These are phyloP conservation scores for Candida jianshihensis DNA, from an alignment of 805 yeast species.

Conservation along the genomic window DNA sequence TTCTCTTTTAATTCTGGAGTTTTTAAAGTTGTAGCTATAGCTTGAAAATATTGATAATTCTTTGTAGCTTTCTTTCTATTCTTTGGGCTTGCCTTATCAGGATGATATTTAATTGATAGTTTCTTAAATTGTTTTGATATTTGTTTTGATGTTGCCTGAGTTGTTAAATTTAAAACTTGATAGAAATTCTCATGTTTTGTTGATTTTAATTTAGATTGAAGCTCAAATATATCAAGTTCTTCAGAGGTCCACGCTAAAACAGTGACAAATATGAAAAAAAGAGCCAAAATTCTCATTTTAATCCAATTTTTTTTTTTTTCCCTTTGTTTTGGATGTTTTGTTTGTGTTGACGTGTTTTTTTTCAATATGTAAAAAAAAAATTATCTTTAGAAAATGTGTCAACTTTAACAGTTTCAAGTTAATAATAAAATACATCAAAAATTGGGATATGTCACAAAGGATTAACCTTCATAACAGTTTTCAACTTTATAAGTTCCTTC, in stretches of 20 bases:
- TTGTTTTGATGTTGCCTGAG: conserved; percentile 37
- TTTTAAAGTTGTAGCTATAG: conserved; percentile 69
- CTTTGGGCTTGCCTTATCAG: conserved; percentile 58
- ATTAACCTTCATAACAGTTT: conserved; percentile 13
- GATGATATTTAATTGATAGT: conserved; percentile 69
- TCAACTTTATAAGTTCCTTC: conserved; percentile 5
- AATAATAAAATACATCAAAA: conserved; percentile 19
- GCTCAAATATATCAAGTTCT: conserved; percentile 76
- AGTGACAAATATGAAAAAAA: conserved; percentile 11
- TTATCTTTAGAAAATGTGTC: conserved; percentile 10
- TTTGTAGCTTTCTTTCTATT: conserved; percentile 33
- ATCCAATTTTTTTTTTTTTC: not conserved
- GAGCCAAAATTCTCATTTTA: conserved; percentile 12
- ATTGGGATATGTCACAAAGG: conserved; percentile 21
- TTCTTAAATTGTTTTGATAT: conserved; percentile 64
- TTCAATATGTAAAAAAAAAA: conserved; percentile 16
- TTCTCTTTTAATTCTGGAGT: conserved; percentile 44
- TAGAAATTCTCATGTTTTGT: conserved; percentile 23
- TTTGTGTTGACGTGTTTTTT: not conserved
- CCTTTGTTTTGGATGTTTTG: not conserved
- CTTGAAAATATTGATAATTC: conserved; percentile 70
- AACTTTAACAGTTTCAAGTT: not conserved
- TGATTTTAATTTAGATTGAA: conserved; percentile 52
- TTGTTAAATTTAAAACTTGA: conserved; percentile 20
- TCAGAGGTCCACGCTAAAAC: conserved; percentile 48